Evolutionary conservation across 345 rosid species (phyloP), one percentile per base, ranked within the genome.

Genomic region (Acer negundo): DNA sequence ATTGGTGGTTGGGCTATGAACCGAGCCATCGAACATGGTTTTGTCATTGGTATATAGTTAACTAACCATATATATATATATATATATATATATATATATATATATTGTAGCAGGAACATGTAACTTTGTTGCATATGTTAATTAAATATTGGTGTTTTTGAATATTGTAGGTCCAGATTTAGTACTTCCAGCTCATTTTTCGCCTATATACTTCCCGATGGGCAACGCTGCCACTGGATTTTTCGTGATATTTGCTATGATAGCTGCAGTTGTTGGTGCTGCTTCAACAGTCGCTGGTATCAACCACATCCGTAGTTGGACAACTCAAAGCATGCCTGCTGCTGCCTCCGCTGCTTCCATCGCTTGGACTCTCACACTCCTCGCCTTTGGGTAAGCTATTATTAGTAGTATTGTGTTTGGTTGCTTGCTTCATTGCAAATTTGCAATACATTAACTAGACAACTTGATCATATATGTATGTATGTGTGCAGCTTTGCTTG

Each of bases 171-270:
- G 96, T 47, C 87, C 96, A 51, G 94, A 78, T 10, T 87, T 80
- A 10, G 76, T 84, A 12, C 97, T 95, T 51, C 98, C 99, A 0
- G 94, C 92, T 0, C 97, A 95, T 86, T 95, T 95, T 81, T 95
- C 98, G 9, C 97, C 99, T 0, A 89, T 95, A 73, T 82, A 85
- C 80, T 95, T 93, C 81, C 98, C 98, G 0, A 95, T 95, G 97
- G 97, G 99, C 15, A 95, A 95, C 67, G 94, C 94, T 13, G 99
- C 99, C 11, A 95, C 99, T 0, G 99, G 99, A 62, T 95, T 93
- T 85, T 93, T 95, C 19, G 93, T 93, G 70, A 89, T 82, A 8
- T 95, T 93, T 63, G 83, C 97, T 72, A 68, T 93, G 82, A 81
- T 95, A 15, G 98, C 99, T 19, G 99, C 95, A 61, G 98, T 90